Conservation (phyloP, 2,329 filamentous ascomycete species). For the Blastomyces emzantsi region DNA sequence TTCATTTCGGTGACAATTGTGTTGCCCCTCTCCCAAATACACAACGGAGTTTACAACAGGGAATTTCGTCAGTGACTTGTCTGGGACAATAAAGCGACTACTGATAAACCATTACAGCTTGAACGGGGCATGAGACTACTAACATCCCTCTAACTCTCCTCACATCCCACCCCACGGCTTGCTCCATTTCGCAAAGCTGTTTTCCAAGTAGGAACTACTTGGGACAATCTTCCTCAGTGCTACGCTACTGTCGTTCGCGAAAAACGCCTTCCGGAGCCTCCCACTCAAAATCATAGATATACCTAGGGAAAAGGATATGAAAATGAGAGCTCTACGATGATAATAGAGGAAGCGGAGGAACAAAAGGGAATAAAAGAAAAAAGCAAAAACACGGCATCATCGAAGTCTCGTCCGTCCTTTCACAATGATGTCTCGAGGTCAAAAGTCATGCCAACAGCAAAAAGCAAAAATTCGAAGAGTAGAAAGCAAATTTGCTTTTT, state of each 20-base stretch:
- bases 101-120: background rate
- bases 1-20: background rate
- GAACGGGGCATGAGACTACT: background rate
- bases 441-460: slow-evolving; percentile 37
- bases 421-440: slow-evolving; percentile 37
- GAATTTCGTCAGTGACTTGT: background rate
- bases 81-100: background rate
- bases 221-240: background rate
- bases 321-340: background rate
- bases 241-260: background rate
- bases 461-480: slow-evolving; percentile 15
- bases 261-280: background rate
- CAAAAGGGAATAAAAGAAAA: background rate
- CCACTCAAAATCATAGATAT: no score
- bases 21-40: background rate
- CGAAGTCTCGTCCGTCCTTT: slow-evolving; percentile 38
- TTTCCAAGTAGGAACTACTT: background rate
- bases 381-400: slow-evolving; percentile 28
- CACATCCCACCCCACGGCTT: background rate
- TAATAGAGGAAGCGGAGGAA: background rate
- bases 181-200: background rate
- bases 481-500: background rate
- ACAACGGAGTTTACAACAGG: background rate
- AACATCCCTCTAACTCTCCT: background rate
- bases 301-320: background rate